Evolutionary conservation across 176 grass and related monocot genomes (phyloP).

Genomic region (Rhynchospora tenuis): DNA sequence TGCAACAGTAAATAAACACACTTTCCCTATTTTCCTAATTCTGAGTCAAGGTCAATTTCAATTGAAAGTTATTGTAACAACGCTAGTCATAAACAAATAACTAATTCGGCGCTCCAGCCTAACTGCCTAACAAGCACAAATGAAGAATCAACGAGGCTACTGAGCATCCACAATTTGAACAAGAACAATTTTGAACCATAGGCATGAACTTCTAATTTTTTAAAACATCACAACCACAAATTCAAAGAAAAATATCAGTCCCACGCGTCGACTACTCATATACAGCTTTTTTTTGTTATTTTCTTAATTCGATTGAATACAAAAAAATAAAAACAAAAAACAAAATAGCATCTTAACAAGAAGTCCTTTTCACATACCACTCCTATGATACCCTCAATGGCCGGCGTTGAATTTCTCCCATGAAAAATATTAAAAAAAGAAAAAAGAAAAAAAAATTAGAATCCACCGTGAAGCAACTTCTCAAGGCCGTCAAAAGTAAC

Average conservation of each 20-base stretch:
- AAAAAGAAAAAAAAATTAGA: constrained; percentile 12
- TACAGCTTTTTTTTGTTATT: no score
- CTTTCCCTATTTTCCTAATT: background rate
- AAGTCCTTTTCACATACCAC: background rate
- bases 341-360: background rate
- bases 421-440: background rate
- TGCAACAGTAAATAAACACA: no score
- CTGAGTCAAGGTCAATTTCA: background rate
- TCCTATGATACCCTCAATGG: no score
- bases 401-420: background rate
- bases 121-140: no score
- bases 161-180: background rate
- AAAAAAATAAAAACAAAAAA: background rate
- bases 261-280: background rate
- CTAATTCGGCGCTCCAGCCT: background rate
- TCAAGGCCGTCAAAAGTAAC: constrained; percentile 54
- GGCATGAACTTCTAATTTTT: no score
- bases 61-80: background rate
- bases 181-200: background rate
- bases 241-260: background rate
- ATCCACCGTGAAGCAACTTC: constrained; percentile 51
- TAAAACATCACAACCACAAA: background rate
- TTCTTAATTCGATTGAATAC: background rate
- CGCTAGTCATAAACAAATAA: no score
- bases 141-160: background rate